These are phyloP conservation scores for Solanum neorickii DNA, from an alignment of 257 asterid species.

Conservation along the genomic window DNA sequence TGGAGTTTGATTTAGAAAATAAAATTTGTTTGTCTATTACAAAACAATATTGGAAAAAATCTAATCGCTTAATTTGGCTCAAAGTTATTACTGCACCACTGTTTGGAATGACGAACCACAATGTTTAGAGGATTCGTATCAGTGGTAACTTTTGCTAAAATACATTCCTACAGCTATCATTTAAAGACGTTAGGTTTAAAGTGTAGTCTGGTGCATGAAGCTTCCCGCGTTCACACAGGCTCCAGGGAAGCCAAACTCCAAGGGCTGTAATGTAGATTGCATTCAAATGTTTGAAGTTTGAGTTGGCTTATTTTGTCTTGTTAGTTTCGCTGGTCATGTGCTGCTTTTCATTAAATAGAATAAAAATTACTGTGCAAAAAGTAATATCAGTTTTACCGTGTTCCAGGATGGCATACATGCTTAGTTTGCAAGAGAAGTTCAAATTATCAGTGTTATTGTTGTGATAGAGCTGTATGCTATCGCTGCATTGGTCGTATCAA, in stretches of 20 bases:
- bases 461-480: slow-evolving; percentile 48
- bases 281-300: background rate
- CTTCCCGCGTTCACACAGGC: background rate
- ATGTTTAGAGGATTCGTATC: background rate
- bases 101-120: background rate
- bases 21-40: background rate
- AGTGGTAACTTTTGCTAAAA: background rate
- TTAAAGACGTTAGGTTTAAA: background rate
- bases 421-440: slow-evolving; percentile 26
- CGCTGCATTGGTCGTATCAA: slow-evolving; percentile 26
- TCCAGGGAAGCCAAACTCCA: background rate
- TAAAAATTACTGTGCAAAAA: background rate
- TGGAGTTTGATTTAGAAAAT: background rate
- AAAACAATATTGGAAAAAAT: background rate
- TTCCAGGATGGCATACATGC: slow-evolving; percentile 79
- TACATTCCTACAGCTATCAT: background rate
- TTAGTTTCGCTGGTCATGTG: background rate
- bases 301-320: background rate
- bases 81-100: background rate
- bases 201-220: background rate
- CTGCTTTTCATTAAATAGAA: background rate
- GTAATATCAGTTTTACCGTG: background rate
- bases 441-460: slow-evolving; percentile 50
- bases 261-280: background rate
- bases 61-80: background rate